Conservation (phyloP, 148 eudicot genomes). For the Polygonum aviculare region DNA sequence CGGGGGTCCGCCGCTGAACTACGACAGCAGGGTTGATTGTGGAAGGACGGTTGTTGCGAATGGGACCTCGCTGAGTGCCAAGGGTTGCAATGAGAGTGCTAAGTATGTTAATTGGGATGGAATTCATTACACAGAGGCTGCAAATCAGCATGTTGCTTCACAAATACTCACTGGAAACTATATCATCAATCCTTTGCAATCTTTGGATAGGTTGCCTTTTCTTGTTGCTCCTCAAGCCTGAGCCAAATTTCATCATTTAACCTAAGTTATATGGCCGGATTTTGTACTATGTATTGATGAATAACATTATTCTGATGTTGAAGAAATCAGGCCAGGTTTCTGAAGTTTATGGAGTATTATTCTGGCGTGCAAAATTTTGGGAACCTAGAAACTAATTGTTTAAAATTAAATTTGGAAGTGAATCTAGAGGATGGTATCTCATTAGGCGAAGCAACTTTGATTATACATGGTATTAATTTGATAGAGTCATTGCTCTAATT, state of each 20-base stretch:
- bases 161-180: slow-evolving; percentile 43
- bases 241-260: neutral
- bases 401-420: no score
- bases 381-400: no score
- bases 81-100: slow-evolving; percentile 13
- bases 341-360: no score
- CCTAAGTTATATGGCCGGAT: neutral
- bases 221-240: neutral
- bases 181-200: neutral
- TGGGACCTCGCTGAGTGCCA: slow-evolving; percentile 17
- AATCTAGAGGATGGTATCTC: no score
- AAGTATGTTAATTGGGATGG: slow-evolving; percentile 52
- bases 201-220: neutral
- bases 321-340: no score
- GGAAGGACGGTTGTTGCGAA: slow-evolving; percentile 14
- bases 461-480: no score
- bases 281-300: neutral
- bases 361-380: no score
- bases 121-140: slow-evolving; percentile 56
- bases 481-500: no score
- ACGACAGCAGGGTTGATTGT: slow-evolving; percentile 19
- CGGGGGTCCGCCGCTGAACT: slow-evolving; percentile 25
- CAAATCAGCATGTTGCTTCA: slow-evolving; percentile 36
- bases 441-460: no score
- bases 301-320: neutral